Evolutionary conservation across 2,329 filamentous ascomycete species (phyloP).

Genomic region (Xylariaceae sp.): DNA sequence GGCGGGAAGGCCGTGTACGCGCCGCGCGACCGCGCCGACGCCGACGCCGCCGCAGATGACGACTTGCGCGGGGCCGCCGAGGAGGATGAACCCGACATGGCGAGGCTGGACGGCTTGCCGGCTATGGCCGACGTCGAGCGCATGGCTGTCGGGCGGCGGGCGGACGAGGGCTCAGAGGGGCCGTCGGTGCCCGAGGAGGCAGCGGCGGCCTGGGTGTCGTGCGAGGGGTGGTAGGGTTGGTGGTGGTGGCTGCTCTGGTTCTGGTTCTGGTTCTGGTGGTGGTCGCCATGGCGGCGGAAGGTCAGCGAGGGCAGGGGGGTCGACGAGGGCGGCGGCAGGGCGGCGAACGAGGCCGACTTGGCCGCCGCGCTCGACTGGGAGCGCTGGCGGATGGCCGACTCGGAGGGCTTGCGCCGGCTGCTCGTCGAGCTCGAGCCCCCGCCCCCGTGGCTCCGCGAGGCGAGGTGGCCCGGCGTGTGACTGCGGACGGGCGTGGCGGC

Average conservation of each 20-base stretch:
- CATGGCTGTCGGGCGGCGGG: slow-evolving; percentile 35
- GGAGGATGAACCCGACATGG: slow-evolving; percentile 8
- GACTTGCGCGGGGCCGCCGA: slow-evolving; percentile 14
- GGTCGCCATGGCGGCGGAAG: slow-evolving; percentile 21
- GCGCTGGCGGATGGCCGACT: slow-evolving; percentile 46
- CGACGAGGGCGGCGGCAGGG: slow-evolving; percentile 21
- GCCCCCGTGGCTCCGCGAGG: slow-evolving; percentile 47
- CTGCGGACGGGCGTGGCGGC: slow-evolving; percentile 38
- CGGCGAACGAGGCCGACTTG: slow-evolving; percentile 20
- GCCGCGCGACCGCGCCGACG: slow-evolving; percentile 25
- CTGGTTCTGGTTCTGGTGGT: too few species aligned
- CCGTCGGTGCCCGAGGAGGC: slow-evolving; percentile 8
- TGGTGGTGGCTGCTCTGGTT: slow-evolving; percentile 3
- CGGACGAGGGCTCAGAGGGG: slow-evolving; percentile 22
- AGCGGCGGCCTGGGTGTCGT: slow-evolving; percentile 2
- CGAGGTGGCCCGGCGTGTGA: slow-evolving; percentile 55
- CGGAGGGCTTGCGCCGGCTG: slow-evolving; percentile 42
- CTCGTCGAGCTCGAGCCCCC: slow-evolving; percentile 6
- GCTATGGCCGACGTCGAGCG: slow-evolving; percentile 48
- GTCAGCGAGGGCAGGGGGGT: slow-evolving; percentile 19
- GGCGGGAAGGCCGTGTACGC: slow-evolving; percentile 46
- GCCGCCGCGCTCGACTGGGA: slow-evolving; percentile 42
- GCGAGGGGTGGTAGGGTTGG: too few species aligned
- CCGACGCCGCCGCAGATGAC: slow-evolving; percentile 8
- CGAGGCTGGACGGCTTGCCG: slow-evolving; percentile 13